Conservation (phyloP, 805 yeast species). For the Ogataea thermomethanolica region DNA sequence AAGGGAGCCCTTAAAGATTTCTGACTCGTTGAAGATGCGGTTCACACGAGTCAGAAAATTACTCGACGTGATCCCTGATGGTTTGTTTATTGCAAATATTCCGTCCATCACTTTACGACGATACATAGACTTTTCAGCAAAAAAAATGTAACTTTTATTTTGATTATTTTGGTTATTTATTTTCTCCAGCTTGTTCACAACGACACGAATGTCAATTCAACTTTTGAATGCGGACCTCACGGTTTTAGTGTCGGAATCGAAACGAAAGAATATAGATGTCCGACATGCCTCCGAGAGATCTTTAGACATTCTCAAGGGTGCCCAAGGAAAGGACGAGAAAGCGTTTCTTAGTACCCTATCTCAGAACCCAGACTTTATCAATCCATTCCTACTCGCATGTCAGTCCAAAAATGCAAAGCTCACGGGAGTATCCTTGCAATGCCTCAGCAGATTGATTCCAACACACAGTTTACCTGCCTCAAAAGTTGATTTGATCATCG, state of each 20-base stretch:
- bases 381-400: constrained; percentile 72
- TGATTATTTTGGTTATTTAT: constrained; percentile 2
- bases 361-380: constrained; percentile 49
- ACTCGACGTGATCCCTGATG: constrained; percentile 79
- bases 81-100: constrained; percentile 87
- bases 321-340: constrained; percentile 16
- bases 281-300: constrained; percentile 54
- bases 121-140: constrained; percentile 4
- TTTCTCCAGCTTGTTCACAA: constrained; percentile 10
- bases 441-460: constrained; percentile 59
- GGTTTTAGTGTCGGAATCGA: constrained; percentile 62
- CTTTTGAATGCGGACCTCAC: constrained; percentile 57
- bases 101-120: constrained; percentile 66
- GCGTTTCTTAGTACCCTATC: constrained; percentile 30
- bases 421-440: constrained; percentile 66
- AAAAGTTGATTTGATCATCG: constrained; percentile 54
- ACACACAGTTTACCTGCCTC: constrained; percentile 51
- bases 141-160: not conserved
- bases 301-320: constrained; percentile 40
- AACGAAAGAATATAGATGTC: constrained; percentile 67
- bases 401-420: constrained; percentile 72
- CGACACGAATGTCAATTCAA: constrained; percentile 18
- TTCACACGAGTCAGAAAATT: constrained; percentile 68
- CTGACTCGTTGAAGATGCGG: constrained; percentile 54
- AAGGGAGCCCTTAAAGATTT: constrained; percentile 53